These are phyloP conservation scores for Diddensiella santjacobensis DNA, from an alignment of 805 yeast species.

Conservation along the genomic window DNA sequence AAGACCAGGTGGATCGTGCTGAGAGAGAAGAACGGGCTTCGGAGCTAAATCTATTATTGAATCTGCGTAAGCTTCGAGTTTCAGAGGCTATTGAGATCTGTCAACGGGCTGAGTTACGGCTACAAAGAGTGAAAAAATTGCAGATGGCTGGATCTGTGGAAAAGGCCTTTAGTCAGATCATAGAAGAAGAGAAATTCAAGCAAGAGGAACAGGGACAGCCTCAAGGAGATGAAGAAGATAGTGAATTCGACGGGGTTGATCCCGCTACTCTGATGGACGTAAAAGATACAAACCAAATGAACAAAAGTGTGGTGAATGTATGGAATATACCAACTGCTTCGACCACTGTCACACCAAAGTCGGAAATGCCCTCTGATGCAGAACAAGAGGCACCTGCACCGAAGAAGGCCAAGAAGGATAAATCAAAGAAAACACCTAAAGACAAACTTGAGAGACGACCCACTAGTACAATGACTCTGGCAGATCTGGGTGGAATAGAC, in stretches of 20 bases:
- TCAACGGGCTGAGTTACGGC: slow-evolving; percentile 60
- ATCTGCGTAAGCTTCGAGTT: slow-evolving; percentile 44
- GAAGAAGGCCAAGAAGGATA: slow-evolving; percentile 37
- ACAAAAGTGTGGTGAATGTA: slow-evolving; percentile 66
- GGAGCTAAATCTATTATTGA: slow-evolving; percentile 12
- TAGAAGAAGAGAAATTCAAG: slow-evolving; percentile 47
- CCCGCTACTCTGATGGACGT: slow-evolving; percentile 59
- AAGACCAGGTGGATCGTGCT: slow-evolving; percentile 7
- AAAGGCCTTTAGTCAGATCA: slow-evolving; percentile 49
- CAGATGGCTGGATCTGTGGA: slow-evolving; percentile 62
- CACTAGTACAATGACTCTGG: slow-evolving; percentile 57
- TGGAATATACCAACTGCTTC: slow-evolving; percentile 48
- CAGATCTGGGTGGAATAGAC: slow-evolving; percentile 86
- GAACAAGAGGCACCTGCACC: slow-evolving; percentile 34
- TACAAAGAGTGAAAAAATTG: slow-evolving; percentile 65
- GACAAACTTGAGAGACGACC: slow-evolving; percentile 56
- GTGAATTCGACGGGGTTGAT: slow-evolving; percentile 35
- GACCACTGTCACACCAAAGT: slow-evolving; percentile 7
- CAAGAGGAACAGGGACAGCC: not conserved
- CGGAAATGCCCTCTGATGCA: slow-evolving; percentile 21
- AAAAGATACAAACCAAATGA: slow-evolving; percentile 56
- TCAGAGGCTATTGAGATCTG: slow-evolving; percentile 35
- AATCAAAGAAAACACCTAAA: slow-evolving; percentile 53
- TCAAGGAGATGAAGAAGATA: slow-evolving; percentile 43
- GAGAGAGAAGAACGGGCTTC: slow-evolving; percentile 7